Evolutionary conservation across 495 filamentous ascomycete genomes (phyloP), one percentile per base, ranked within the genome.

Genomic region (Lophiostoma macrostomum): DNA sequence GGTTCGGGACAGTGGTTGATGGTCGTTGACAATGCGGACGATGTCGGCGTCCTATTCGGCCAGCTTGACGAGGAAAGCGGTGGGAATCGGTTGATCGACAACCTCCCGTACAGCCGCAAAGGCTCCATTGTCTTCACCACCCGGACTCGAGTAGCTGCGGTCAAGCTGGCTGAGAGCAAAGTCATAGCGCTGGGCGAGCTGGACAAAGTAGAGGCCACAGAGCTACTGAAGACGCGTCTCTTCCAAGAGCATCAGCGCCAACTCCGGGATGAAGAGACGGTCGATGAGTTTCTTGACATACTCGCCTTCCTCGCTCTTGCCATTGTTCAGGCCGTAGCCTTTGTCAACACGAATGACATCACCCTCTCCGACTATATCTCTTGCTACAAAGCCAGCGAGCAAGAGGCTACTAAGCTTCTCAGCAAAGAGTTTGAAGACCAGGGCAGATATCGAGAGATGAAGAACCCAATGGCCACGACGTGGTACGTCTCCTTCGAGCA

Each of bases 401-500:
- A 71, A 29, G 67, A 71, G 16, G 56, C 56, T 4, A 64, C 74
- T 10, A 60, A 65, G 12, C 58, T 81, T 5, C 55, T 82, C 10
- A 76, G 73, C 41, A 56, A 70, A 60, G 77, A 80, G 6, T 83
- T 80, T 44, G 64, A 69, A 6, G 75, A 80, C 30, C 49, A 69
- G 4, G 59, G 67, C 5, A 62, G 76, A 38, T 77, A 79, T 46
- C 32, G 31, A 5, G 68, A 65, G 5, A 67, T 56, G 16, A 62
- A 72, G 16, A 82, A 80, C 43, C 69, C 80, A 5, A 68, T 82
- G 1, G 76, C 74, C 1, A 70, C 67, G 0, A 84, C 79, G 0
- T 84, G 76, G 79, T 64, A 74, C 1, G 73, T 78, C 0, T 79
- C 78, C 0, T 78, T 82, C 43, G 44, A 66, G 0, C 73, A 80